Evolutionary conservation across 352 stramenopile genomes (phyloP), one percentile per base, ranked within the genome.

Genomic region (Aphanomyces cochlioides): DNA sequence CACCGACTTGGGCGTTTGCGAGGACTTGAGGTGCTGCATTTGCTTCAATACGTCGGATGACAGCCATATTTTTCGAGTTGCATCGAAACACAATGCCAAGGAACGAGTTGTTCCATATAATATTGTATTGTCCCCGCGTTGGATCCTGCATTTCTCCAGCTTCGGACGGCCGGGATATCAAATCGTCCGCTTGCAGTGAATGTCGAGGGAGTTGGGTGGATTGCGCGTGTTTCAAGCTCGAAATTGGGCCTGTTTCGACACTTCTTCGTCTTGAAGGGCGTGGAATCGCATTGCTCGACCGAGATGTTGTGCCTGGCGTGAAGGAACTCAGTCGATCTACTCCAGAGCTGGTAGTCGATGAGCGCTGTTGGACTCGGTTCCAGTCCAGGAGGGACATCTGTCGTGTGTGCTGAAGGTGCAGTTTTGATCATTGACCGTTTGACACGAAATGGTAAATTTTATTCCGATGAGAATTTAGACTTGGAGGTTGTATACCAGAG

Each of bases 1-100:
- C 64, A 28, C 64, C 64, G 39, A 70, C 64, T 8, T 61, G 64
- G 6, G 64, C 64, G 1, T 43, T 8, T 12, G 59, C 38, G 19
- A 63, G 10, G 7, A 70, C 64, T 50, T 45, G 43, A 4, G 64
- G 47, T 34, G 54, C 17, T 17, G 64, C 64, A 43, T 70, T 17
- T 37, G 45, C 2, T 4, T 60, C 64, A 17, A 70, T 50, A 43
- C 64, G 64, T 13, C 64, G 64, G n/a, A 70, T 70, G 17, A 70
- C 43, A 17, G 43, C 53, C 7, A 48, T 38, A 40, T 70, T 70
- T 37, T 70, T 70, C 7, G 64, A 70, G 54, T 70, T 70, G 64
- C 64, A 70, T 19, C 64, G 64, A 43, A 70, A 70, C 4, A 58
- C 64, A 47, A 70, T 47, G 10, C 64, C 64, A 7, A 70, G 28